These are phyloP conservation scores for Tillandsia fasciculata DNA, from an alignment of 176 grass and related monocot genomes.

Conservation along the genomic window DNA sequence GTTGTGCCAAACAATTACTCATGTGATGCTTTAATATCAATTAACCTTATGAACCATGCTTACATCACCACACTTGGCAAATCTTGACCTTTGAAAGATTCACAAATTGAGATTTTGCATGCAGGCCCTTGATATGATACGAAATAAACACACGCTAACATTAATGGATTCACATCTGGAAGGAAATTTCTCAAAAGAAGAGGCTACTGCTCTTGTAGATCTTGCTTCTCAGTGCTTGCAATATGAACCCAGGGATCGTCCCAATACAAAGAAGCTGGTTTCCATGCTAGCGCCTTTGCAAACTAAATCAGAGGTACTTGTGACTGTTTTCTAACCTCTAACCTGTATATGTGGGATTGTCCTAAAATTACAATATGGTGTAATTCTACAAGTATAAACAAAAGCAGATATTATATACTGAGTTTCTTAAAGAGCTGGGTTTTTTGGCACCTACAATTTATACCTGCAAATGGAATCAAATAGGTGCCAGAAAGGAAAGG, in stretches of 20 bases:
- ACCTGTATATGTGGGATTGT: neutral
- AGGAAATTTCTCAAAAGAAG: conserved; percentile 81
- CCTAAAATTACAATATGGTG: neutral
- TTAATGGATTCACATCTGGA: conserved; percentile 99
- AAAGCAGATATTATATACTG: too few species aligned
- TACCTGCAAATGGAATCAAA: too few species aligned
- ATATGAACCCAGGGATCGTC: conserved; percentile 94
- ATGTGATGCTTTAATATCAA: too few species aligned
- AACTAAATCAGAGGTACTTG: conserved; percentile 74
- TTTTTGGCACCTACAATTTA: too few species aligned
- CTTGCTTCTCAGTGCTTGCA: conserved; percentile 81
- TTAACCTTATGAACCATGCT: too few species aligned
- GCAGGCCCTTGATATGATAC: conserved; percentile 97
- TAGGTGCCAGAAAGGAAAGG: too few species aligned
- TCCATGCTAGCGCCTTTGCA: conserved; percentile 58
- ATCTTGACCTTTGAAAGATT: neutral
- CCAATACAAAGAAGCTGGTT: conserved; percentile 60
- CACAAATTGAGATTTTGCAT: conserved; percentile 12
- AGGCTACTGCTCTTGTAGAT: conserved; percentile 68
- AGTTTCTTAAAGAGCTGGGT: conserved; percentile 1
- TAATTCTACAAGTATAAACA: neutral
- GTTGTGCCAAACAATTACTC: too few species aligned
- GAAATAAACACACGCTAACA: conserved; percentile 41
- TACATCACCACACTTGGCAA: too few species aligned
- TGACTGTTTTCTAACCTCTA: neutral